Conservation (phyloP, 1,284 basidiomycete species). For the Ceratobasidium sp. region DNA sequence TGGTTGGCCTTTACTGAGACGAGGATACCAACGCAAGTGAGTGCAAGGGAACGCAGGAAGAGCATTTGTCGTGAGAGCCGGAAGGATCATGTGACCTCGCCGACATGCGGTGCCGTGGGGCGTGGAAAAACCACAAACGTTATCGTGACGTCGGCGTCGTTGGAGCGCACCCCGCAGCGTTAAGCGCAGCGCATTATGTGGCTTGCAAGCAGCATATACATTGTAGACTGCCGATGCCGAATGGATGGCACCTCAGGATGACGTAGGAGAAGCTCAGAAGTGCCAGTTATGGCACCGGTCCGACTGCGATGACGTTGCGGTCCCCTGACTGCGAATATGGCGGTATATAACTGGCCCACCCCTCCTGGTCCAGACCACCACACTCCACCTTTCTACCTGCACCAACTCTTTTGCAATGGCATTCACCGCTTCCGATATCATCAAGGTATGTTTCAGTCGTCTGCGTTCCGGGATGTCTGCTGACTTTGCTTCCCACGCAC, state of each 20-base stretch:
- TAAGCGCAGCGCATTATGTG: too few species aligned
- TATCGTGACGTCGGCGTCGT: neutral
- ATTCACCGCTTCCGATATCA: conserved; percentile 73
- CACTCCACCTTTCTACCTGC: conserved; percentile 25
- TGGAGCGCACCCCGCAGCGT: conserved; percentile 7
- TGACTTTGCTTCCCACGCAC: conserved; percentile 30
- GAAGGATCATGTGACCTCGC: conserved; percentile 17
- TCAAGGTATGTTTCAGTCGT: conserved; percentile 61
- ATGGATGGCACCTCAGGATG: neutral
- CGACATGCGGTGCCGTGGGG: conserved; percentile 2
- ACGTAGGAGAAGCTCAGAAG: conserved; percentile 48
- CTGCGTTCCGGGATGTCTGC: neutral
- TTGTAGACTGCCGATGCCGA: neutral
- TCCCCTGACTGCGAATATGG: conserved; percentile 4
- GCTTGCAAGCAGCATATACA: neutral
- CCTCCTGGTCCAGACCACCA: conserved; percentile 43
- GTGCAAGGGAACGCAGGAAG: conserved; percentile 2
- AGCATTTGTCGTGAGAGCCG: conserved; percentile 26
- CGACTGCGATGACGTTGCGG: conserved; percentile 35
- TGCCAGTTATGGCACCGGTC: conserved; percentile 4
- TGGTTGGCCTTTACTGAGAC: conserved; percentile 21
- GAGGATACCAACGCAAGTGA: conserved; percentile 14
- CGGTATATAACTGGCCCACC: conserved; percentile 20
- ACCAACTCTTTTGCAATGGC: conserved; percentile 58
- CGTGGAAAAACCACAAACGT: neutral